Conservation (phyloP, 2,329 filamentous ascomycete genomes). For the Sarocladiaceae sp. region DNA sequence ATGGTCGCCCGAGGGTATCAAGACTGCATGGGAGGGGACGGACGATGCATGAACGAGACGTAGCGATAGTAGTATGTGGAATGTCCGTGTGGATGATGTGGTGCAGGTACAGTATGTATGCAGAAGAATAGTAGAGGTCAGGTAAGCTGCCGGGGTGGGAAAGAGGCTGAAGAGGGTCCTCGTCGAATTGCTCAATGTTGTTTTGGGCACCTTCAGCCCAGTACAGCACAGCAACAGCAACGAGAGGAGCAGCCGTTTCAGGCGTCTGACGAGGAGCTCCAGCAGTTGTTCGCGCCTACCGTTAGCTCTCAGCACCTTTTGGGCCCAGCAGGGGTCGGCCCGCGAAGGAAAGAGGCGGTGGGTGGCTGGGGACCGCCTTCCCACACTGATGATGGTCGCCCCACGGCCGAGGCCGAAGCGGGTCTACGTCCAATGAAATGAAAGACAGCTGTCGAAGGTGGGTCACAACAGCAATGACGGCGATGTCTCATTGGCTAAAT, state of each 20-base stretch:
- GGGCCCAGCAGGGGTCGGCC: slow-evolving; percentile 3
- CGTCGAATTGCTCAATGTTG: slow-evolving; percentile 7
- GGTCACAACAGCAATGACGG: background rate
- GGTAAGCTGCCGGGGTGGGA: background rate
- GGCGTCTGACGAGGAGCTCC: background rate
- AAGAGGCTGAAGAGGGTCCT: background rate
- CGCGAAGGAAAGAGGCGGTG: slow-evolving; percentile 6
- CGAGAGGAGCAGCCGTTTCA: background rate
- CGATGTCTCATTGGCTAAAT: background rate
- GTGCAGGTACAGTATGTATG: background rate
- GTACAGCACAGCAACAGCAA: slow-evolving; percentile 2
- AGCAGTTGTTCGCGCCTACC: background rate
- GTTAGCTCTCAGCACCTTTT: background rate
- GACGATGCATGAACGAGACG: slow-evolving; percentile 6
- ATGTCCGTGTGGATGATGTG: background rate
- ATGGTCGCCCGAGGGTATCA: slow-evolving; percentile 27
- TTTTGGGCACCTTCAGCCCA: slow-evolving; percentile 2
- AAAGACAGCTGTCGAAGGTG: slow-evolving; percentile 1
- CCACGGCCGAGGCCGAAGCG: background rate
- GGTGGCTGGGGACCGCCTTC: slow-evolving; percentile 7
- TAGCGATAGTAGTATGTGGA: background rate
- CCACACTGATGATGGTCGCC: background rate
- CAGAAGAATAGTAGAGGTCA: background rate
- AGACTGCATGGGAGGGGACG: slow-evolving; percentile 1
- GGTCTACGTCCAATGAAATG: background rate